Percentiles rank a stretch among this genome's conserved stretches.
Evolutionary conservation across 495 filamentous ascomycete genomes (phyloP).

Genomic region (Chaetomidium leptoderma): DNA sequence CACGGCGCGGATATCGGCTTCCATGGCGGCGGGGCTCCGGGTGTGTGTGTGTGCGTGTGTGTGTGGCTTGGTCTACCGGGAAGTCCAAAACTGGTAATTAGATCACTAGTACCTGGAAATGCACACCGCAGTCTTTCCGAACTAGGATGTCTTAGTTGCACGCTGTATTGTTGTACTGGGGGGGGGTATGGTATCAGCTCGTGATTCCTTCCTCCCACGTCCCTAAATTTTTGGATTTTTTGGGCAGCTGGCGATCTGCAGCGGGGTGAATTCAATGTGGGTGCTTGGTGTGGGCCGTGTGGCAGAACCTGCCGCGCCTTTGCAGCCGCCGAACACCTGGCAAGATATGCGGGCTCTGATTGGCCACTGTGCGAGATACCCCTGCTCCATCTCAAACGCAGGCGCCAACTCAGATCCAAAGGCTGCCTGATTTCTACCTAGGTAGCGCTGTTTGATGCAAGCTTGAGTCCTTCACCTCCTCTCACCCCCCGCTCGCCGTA

Average conservation of each 20-base stretch:
- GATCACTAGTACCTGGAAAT: conserved; percentile 23
- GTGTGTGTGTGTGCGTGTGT: too few relatives aligned
- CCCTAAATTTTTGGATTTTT: neutral
- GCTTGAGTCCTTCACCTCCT: too few relatives aligned
- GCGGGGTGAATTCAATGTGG: neutral
- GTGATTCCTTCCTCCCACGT: neutral
- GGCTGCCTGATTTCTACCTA: too few relatives aligned
- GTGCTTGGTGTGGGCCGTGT: neutral
- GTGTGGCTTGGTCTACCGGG: neutral
- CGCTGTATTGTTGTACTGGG: too few relatives aligned
- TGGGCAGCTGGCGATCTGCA: neutral
- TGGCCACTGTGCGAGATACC: conserved; percentile 12
- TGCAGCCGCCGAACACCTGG: conserved; percentile 10
- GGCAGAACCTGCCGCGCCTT: conserved; percentile 17
- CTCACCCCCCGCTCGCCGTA: too few relatives aligned
- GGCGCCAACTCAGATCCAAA: too few relatives aligned
- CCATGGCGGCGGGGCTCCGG: conserved; percentile 60
- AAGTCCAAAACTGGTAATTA: neutral
- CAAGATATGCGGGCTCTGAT: neutral
- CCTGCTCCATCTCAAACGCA: neutral
- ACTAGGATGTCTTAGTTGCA: neutral
- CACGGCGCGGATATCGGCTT: conserved; percentile 80
- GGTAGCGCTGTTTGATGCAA: too few relatives aligned
- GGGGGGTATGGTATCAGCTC: too few relatives aligned
- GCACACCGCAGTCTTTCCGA: neutral